Conservation (phyloP, 768 basidiomycete genomes). For the Rhizopogon vesiculosus region DNA sequence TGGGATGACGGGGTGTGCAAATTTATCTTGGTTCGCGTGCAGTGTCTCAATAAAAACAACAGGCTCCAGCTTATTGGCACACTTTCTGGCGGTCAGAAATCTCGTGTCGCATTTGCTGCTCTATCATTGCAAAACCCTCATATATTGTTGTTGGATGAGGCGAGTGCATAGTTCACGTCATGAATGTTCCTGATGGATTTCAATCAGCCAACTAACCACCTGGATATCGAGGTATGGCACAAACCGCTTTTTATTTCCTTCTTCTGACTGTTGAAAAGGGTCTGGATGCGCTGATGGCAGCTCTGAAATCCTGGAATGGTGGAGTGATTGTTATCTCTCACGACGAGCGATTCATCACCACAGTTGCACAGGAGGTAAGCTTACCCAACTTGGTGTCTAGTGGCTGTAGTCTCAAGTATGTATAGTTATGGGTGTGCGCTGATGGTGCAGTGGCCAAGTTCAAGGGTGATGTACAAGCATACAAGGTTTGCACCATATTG, state of each 20-base stretch:
- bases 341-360: constrained; percentile 94
- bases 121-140: constrained; percentile 88
- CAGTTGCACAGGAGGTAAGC: constrained; percentile 74
- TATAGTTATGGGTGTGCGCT: constrained; percentile 89
- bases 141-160: constrained; percentile 91
- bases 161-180: constrained; percentile 26
- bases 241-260: constrained; percentile 1
- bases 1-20: constrained; percentile 79
- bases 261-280: constrained; percentile 46
- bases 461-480: constrained; percentile 84
- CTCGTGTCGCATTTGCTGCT: constrained; percentile 88
- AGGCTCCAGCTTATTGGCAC: constrained; percentile 89
- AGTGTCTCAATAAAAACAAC: background rate
- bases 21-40: background rate
- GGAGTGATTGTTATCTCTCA: constrained; percentile 93
- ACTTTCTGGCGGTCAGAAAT: constrained; percentile 93
- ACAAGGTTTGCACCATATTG: constrained; percentile 58
- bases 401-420: constrained; percentile 6
- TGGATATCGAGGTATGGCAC: constrained; percentile 77
- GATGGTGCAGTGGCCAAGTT: constrained; percentile 80
- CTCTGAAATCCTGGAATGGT: constrained; percentile 76
- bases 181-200: constrained; percentile 4
- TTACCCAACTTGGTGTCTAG: background rate
- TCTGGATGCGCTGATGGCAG: constrained; percentile 91
- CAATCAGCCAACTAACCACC: constrained; percentile 82